phyloP scores from a whole-genome alignment of 768 basidiomycete genomes.

The Phaeolepiota aurea region DNA sequence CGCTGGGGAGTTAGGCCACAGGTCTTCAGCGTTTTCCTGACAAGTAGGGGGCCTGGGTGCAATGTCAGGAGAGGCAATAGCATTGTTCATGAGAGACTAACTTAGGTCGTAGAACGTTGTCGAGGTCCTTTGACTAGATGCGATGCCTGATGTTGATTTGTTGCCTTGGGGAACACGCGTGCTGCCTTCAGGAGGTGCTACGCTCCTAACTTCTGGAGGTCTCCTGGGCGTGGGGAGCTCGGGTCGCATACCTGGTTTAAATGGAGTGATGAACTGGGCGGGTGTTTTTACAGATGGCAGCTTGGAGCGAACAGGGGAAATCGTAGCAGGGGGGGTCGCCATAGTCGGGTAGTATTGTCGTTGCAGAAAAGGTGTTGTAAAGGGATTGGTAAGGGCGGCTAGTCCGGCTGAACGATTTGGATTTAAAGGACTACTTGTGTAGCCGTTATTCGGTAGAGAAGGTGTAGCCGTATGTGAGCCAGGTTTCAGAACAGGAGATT shows the following conservation, averaged over 20 bases:
- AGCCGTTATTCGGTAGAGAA: too few relatives aligned
- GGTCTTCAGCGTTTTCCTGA: slow-evolving; percentile 35
- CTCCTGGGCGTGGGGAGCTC: slow-evolving; percentile 32
- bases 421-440: slow-evolving; percentile 22
- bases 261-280: slow-evolving; percentile 49
- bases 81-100: slow-evolving; percentile 22
- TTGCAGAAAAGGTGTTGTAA: slow-evolving; percentile 3
- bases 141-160: too few relatives aligned
- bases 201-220: slow-evolving; percentile 14
- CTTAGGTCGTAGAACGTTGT: slow-evolving; percentile 34
- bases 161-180: neutral
- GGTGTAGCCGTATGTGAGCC: slow-evolving; percentile 5
- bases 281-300: neutral
- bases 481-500: slow-evolving; percentile 32
- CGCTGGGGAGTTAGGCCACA: slow-evolving; percentile 46
- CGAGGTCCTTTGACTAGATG: too few relatives aligned
- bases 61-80: too few relatives aligned
- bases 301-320: neutral
- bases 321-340: too few relatives aligned
- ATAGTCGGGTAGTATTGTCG: neutral
- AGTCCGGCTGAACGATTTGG: slow-evolving; percentile 10
- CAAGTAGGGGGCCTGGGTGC: slow-evolving; percentile 12
- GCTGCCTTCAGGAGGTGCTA: neutral
- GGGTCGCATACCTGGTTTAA: slow-evolving; percentile 46
- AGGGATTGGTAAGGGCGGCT: neutral